Percentiles rank a stretch among this genome's conserved stretches.
Conservation (phyloP, 495 filamentous ascomycete species). For the Diplogelasinospora grovesii region DNA sequence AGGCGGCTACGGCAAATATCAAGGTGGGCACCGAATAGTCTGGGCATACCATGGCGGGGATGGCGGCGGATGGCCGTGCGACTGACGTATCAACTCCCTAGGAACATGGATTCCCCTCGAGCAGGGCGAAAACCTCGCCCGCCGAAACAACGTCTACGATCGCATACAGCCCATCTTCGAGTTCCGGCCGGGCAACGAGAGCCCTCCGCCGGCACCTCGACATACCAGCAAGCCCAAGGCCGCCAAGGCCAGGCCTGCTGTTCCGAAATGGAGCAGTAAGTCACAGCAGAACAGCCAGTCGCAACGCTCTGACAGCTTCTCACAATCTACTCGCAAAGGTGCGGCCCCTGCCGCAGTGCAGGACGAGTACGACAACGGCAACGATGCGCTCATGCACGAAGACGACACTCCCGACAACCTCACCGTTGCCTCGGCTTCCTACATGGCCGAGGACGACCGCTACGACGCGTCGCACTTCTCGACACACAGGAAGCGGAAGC, state of each 20-base stretch:
- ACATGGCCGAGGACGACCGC: slow-evolving; percentile 74
- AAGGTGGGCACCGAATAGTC: slow-evolving; percentile 48
- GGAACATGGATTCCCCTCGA: slow-evolving; percentile 94
- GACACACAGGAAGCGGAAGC: slow-evolving; percentile 70
- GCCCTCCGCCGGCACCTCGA: slow-evolving; percentile 89
- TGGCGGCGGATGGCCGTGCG: too few relatives aligned
- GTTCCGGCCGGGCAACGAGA: slow-evolving; percentile 73
- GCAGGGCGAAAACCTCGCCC: slow-evolving; percentile 71
- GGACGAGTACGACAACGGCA: slow-evolving; percentile 42
- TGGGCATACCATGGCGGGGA: too few relatives aligned
- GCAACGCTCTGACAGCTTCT: slow-evolving; percentile 11
- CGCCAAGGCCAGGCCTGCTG: slow-evolving; percentile 50
- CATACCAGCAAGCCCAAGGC: slow-evolving; percentile 74
- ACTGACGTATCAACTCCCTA: slow-evolving; percentile 38
- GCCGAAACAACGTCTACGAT: slow-evolving; percentile 76
- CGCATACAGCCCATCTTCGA: slow-evolving; percentile 84
- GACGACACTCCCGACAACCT: slow-evolving; percentile 77
- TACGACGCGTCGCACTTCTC: slow-evolving; percentile 60
- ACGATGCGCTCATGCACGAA: slow-evolving; percentile 60
- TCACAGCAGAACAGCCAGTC: slow-evolving; percentile 12
- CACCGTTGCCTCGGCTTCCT: slow-evolving; percentile 72
- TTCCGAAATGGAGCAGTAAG: slow-evolving; percentile 47
- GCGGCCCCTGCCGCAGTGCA: slow-evolving; percentile 10
- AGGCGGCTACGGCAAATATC: slow-evolving; percentile 97
- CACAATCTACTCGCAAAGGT: slow-evolving; percentile 20